Evolutionary conservation across 164 flowering plant species (phyloP).

Genomic region (Protea cynaroides): DNA sequence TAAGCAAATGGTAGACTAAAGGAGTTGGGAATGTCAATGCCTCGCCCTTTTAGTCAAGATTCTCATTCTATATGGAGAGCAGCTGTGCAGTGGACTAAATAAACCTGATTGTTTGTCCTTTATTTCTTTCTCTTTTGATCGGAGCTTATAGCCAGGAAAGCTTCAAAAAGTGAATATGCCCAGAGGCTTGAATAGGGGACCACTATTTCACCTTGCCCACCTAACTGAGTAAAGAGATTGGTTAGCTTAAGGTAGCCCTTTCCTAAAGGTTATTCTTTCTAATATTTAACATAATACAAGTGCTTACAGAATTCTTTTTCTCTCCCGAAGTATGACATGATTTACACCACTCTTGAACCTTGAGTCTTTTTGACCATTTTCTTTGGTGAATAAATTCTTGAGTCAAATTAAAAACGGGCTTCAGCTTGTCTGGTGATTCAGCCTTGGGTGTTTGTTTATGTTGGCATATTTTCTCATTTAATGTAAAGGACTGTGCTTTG

Average conservation of each 20-base stretch:
- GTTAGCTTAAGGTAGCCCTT: neutral
- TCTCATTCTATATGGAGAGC: conserved; percentile 25
- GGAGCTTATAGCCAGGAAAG: conserved; percentile 8
- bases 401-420: neutral
- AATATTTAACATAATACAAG: neutral
- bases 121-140: conserved; percentile 10
- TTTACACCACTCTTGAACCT: neutral
- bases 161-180: conserved; percentile 17
- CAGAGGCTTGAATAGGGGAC: conserved; percentile 28
- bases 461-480: too few species aligned
- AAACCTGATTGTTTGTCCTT: conserved; percentile 3
- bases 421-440: neutral
- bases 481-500: conserved; percentile 4
- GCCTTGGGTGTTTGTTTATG: neutral
- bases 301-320: conserved; percentile 1
- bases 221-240: conserved; percentile 5
- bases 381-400: neutral
- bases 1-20: conserved; percentile 12
- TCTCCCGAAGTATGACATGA: conserved; percentile 4
- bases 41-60: conserved; percentile 27
- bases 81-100: conserved; percentile 15
- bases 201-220: conserved; percentile 21
- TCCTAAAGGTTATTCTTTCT: neutral
- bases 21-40: conserved; percentile 32
- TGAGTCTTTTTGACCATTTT: too few species aligned